Percentiles rank a stretch among this genome's conserved stretches.
Evolutionary conservation across 805 yeast species (phyloP).

Genomic region (Pichia heedii): DNA sequence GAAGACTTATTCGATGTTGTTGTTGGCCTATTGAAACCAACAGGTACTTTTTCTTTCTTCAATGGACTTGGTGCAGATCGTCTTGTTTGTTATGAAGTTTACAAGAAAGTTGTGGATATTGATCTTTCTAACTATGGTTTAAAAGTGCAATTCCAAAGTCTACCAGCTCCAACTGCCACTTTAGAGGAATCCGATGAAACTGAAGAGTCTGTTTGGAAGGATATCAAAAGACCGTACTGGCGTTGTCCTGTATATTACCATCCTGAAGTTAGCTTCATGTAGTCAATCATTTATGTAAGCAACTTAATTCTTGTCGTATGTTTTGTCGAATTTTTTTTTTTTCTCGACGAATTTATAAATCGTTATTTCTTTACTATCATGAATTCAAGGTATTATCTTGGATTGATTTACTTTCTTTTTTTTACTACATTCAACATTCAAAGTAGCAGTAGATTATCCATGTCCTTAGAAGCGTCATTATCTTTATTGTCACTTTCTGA

Average conservation of each 20-base stretch:
- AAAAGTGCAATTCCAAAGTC: slow-evolving; percentile 43
- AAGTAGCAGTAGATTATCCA: slow-evolving; percentile 14
- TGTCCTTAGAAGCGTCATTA: slow-evolving; percentile 64
- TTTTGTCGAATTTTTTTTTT: not conserved
- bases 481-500: slow-evolving; percentile 56
- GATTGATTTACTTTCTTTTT: not conserved
- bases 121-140: slow-evolving; percentile 79
- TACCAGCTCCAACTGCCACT: slow-evolving; percentile 38
- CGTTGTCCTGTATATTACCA: slow-evolving; percentile 60
- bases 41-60: slow-evolving; percentile 83
- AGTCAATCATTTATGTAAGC: not conserved
- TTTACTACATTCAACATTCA: not conserved
- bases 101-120: slow-evolving; percentile 68
- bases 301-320: not conserved
- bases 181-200: slow-evolving; percentile 25
- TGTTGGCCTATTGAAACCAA: slow-evolving; percentile 74
- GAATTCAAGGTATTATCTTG: not conserved
- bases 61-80: slow-evolving; percentile 85
- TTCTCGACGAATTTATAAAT: not conserved
- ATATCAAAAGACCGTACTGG: slow-evolving; percentile 57
- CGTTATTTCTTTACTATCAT: not conserved
- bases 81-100: slow-evolving; percentile 71
- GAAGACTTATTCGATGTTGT: slow-evolving; percentile 65
- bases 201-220: slow-evolving; percentile 47
- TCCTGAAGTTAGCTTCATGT: slow-evolving; percentile 45